A percentile compares a stretch with the other conserved stretches of the same genome.
Evolutionary conservation across 768 basidiomycete genomes (phyloP).

Genomic region (Melanogaster broomeanus): DNA sequence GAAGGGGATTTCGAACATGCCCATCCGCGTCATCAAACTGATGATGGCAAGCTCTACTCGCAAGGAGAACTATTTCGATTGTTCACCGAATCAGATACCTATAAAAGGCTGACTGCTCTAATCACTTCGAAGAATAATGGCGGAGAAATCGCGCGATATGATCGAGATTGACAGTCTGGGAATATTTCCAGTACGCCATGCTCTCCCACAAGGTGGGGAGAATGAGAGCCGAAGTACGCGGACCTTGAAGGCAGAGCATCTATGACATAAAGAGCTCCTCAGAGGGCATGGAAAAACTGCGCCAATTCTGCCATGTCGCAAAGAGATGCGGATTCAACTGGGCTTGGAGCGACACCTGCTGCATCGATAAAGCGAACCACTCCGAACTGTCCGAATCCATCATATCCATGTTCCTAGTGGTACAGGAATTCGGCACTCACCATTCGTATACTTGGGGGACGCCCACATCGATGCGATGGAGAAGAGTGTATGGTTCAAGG

Average conservation of each 20-base stretch:
- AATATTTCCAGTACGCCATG: constrained; percentile 5
- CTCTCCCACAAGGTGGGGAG: constrained; percentile 5
- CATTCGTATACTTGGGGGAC: constrained; percentile 10
- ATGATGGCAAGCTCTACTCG: constrained; percentile 7
- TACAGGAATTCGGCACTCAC: constrained; percentile 15
- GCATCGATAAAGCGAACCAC: constrained; percentile 14
- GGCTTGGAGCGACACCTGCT: constrained; percentile 13
- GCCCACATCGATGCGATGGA: not conserved
- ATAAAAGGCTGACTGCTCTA: not conserved
- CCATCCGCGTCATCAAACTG: constrained; percentile 1
- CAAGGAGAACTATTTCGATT: not conserved
- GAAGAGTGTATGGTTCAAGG: constrained; percentile 1
- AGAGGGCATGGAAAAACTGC: not conserved
- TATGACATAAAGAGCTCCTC: not conserved
- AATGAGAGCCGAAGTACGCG: not conserved
- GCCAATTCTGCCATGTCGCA: not conserved
- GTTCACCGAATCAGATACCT: not conserved
- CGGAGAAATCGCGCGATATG: not conserved
- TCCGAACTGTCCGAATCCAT: constrained; percentile 16
- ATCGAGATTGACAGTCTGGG: not conserved
- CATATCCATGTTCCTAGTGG: constrained; percentile 17
- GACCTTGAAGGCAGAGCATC: not conserved
- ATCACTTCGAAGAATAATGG: not conserved
- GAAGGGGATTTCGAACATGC: not conserved
- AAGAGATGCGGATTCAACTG: not conserved